Percentiles rank a stretch among this genome's conserved stretches.
phyloP scores from a whole-genome alignment of 305 asterid genomes.

The Fraxinus platypoda region DNA sequence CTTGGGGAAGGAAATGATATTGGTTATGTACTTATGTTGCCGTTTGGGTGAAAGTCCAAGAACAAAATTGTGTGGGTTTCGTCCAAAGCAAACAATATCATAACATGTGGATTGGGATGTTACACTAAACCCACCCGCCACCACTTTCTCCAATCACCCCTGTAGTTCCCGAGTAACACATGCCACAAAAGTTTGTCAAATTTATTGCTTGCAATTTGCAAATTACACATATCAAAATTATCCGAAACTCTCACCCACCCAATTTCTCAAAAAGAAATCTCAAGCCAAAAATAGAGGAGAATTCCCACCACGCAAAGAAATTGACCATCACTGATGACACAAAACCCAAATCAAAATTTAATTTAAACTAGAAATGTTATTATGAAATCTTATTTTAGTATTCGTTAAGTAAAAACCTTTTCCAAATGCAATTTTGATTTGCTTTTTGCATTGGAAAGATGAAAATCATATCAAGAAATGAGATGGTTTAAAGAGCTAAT shows the following conservation, averaged over 20 bases:
- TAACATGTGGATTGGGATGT: too few relatives aligned
- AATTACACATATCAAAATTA: background rate
- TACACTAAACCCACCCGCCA: too few relatives aligned
- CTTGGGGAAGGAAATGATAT: too few relatives aligned
- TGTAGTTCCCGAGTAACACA: too few relatives aligned
- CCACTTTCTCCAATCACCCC: too few relatives aligned
- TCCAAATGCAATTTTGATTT: background rate
- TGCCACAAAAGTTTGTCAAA: too few relatives aligned
- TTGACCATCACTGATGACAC: background rate
- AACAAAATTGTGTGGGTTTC: too few relatives aligned
- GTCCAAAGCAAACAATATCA: too few relatives aligned
- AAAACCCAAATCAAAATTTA: background rate
- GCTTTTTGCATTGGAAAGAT: background rate
- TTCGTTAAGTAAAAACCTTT: too few relatives aligned
- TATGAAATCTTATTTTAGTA: background rate
- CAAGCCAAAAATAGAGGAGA: background rate
- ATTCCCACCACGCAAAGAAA: background rate
- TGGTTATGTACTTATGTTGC: too few relatives aligned
- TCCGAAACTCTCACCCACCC: background rate
- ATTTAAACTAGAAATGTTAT: too few relatives aligned
- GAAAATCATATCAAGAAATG: background rate
- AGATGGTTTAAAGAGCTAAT: background rate
- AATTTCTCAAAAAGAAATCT: background rate
- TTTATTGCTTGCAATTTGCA: background rate
- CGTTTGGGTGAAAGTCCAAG: too few relatives aligned